Base-by-base conservation (phyloP, 176 grass and related monocot genomes). In the Pontederia crassipes region DNA sequence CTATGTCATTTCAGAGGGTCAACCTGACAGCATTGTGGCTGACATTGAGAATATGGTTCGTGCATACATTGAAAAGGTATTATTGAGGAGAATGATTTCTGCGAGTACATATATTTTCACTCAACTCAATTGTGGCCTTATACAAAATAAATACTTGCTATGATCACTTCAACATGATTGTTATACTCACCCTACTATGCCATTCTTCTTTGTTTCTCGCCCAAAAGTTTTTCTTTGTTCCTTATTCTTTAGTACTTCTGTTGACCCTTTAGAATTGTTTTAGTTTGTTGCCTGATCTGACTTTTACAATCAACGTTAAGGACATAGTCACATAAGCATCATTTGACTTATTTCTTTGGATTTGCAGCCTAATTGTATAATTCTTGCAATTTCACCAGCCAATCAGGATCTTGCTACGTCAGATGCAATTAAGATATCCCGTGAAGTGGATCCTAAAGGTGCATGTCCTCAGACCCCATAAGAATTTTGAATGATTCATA, bases 1-100 rank as follows among this genome's bases (percentile, higher is more conserved):
- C 9, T 62, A 8, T 58, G 56, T 28, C 9, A 5, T 71, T 73
- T 0, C 54, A 98, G 94, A 98, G 52, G 94, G 94, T 55, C 94
- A 98, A 66, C 59, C 88, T 11, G 94, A 98, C 0, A 86, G 72
- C 71, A 72, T 89, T 63, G 88, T 93, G 61, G 59, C 80, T 62
- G 94, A 98, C 69, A 98, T 98, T 53, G 94, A 98, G 72, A 92
- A 77, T 66, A 98, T 98, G 94, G 94, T 98, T 72, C 94, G 94
- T 1, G 27, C 85, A 24, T 98, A 47, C 65, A 98, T 98, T 45
- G 94, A 98, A 67, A 98, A 98, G 94, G 94, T 98, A 97, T 46
- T 61, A 17, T 76, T 76, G 1, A 12, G 45, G 24, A 49, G 24
- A 28, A 28, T 28, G 26, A 28, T 13, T 59, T 32, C 15, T 6